Conservation (phyloP, 257 asterid species). For the Salvia hispanica region DNA sequence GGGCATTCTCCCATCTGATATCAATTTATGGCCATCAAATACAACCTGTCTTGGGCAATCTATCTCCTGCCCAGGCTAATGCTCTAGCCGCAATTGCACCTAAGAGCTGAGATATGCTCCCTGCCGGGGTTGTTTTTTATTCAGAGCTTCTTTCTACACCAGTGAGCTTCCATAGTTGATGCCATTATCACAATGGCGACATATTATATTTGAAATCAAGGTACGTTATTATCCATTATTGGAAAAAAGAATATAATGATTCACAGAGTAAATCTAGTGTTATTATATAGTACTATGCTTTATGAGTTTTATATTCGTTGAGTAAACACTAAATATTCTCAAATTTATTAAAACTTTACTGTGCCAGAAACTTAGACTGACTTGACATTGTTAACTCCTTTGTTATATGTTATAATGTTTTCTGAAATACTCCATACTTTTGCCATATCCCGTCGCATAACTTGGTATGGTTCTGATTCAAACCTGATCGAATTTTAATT, state of each 20-base stretch:
- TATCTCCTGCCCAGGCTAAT: slow-evolving; percentile 79
- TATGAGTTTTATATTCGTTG: background rate
- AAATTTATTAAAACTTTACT: background rate
- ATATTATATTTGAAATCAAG: slow-evolving; percentile 29
- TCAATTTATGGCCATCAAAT: slow-evolving; percentile 86
- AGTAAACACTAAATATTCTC: background rate
- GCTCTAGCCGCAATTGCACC: slow-evolving; percentile 89
- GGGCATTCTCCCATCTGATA: slow-evolving; percentile 88
- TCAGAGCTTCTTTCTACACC: slow-evolving; percentile 19
- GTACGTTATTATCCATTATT: slow-evolving; percentile 28
- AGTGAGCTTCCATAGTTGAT: slow-evolving; percentile 30
- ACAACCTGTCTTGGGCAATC: slow-evolving; percentile 87
- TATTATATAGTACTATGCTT: background rate
- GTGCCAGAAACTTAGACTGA: background rate
- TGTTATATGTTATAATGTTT: background rate
- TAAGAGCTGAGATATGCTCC: slow-evolving; percentile 55
- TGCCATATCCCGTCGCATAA: background rate
- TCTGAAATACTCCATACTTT: background rate
- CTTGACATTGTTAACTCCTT: background rate
- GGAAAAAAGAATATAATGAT: background rate
- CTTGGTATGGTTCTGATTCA: background rate
- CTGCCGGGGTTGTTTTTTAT: slow-evolving; percentile 15
- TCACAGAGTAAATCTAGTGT: background rate
- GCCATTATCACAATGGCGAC: slow-evolving; percentile 26
- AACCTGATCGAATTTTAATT: background rate